Conservation (phyloP, 2,329 filamentous ascomycete genomes). For the Teratosphaeria viscida region DNA sequence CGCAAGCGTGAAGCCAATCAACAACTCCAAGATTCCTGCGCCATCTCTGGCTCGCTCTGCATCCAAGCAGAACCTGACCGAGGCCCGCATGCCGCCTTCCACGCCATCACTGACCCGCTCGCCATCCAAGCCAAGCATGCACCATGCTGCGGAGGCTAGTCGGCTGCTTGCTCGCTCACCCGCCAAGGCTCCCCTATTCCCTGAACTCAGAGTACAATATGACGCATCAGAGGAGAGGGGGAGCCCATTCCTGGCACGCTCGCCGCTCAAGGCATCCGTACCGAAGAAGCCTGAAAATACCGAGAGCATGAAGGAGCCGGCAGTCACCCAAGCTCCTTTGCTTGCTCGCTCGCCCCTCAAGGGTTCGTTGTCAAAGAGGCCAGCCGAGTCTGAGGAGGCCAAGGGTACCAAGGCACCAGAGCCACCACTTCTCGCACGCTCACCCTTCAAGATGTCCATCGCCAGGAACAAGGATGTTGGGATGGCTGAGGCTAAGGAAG, state of each 20-base stretch:
- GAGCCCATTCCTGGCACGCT: constrained; percentile 7
- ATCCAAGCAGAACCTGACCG: constrained; percentile 1
- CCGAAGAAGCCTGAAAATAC: not conserved
- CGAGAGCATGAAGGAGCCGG: not conserved
- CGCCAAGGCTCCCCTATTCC: constrained; percentile 17
- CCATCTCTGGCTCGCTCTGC: constrained; percentile 12
- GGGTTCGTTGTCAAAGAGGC: not conserved
- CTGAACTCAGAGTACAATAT: not conserved
- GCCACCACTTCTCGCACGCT: constrained; percentile 19
- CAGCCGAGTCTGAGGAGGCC: not conserved
- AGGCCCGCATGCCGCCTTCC: not conserved
- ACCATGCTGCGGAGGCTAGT: constrained; percentile 6
- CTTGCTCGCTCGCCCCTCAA: constrained; percentile 1
- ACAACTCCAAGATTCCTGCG: constrained; percentile 25
- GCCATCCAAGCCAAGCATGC: constrained; percentile 6
- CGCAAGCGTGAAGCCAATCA: constrained; percentile 40
- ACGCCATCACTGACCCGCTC: constrained; percentile 1
- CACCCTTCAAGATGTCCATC: constrained; percentile 17
- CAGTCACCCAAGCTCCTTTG: not conserved
- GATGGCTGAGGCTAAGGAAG: constrained; percentile 6
- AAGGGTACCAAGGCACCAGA: not conserved
- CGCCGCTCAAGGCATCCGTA: constrained; percentile 3
- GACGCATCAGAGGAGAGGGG: not conserved
- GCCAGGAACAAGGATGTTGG: constrained; percentile 11
- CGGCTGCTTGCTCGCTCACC: constrained; percentile 21